Evolutionary conservation across 768 basidiomycete species (phyloP).

Genomic region (Omphalotus guepiniiformis): DNA sequence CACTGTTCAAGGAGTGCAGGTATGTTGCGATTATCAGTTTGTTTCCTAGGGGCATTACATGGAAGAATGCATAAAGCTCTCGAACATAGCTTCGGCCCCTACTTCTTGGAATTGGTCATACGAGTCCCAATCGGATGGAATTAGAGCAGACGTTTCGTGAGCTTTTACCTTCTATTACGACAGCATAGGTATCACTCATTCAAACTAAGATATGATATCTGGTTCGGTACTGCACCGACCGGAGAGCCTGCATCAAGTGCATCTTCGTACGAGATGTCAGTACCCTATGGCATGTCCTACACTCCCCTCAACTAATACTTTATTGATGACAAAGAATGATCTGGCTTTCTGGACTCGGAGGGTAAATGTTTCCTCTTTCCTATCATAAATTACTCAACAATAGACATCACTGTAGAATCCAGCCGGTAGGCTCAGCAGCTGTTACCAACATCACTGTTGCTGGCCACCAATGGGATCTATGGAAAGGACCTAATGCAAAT

Average conservation of each 20-base stretch:
- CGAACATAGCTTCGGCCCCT: constrained; percentile 38
- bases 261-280: constrained; percentile 53
- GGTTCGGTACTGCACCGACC: constrained; percentile 39
- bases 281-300: background rate
- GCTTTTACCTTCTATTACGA: constrained; percentile 9
- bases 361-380: constrained; percentile 27
- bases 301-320: background rate
- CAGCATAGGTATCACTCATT: background rate
- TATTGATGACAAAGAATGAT: constrained; percentile 47
- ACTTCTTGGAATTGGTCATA: constrained; percentile 52
- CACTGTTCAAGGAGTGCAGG: constrained; percentile 46
- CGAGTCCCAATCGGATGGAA: constrained; percentile 34
- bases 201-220: constrained; percentile 44
- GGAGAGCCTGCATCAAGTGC: constrained; percentile 43
- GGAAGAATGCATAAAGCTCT: constrained; percentile 25
- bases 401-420: constrained; percentile 32
- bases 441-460: constrained; percentile 36
- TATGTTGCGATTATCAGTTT: constrained; percentile 12
- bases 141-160: constrained; percentile 53
- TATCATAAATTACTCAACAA: background rate
- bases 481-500: constrained; percentile 49
- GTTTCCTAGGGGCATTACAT: background rate
- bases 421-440: constrained; percentile 50
- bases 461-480: constrained; percentile 53
- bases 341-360: constrained; percentile 54